Percentiles rank a stretch among this genome's conserved stretches.
Conservation (phyloP, 257 asterid genomes). For the Primulina tabacum region DNA sequence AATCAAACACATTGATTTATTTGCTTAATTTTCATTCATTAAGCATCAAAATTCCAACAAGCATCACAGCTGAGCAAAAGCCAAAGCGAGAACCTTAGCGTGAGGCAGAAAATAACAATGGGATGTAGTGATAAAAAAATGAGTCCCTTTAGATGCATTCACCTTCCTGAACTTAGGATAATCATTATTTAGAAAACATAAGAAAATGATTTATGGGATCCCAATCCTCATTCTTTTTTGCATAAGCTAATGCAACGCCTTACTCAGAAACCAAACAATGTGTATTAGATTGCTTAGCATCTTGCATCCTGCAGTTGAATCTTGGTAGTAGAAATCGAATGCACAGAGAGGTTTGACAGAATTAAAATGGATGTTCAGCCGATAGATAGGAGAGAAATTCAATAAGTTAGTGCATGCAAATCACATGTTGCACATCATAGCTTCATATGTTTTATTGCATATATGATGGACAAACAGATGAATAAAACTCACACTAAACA, state of each 20-base stretch:
- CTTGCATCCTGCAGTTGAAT: neutral
- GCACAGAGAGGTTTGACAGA: too few species aligned
- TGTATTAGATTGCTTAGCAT: neutral
- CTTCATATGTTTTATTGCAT: too few species aligned
- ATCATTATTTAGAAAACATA: neutral
- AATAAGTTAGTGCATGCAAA: too few species aligned
- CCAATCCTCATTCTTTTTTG: neutral
- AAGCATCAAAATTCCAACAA: too few species aligned
- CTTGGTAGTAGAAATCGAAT: too few species aligned
- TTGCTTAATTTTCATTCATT: too few species aligned
- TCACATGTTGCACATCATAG: too few species aligned
- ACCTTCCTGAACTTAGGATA: neutral
- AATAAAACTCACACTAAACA: neutral
- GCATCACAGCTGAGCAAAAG: neutral
- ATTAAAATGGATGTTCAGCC: too few species aligned
- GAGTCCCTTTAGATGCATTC: neutral
- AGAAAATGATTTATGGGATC: neutral
- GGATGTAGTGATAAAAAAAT: neutral
- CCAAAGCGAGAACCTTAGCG: too few species aligned
- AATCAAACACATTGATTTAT: too few species aligned
- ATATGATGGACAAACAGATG: neutral
- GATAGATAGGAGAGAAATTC: too few species aligned
- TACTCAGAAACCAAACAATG: too few species aligned
- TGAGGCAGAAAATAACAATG: neutral
- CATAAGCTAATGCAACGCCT: neutral